Conservation (phyloP, 306 rosid genomes). For the Cicer judaicum region DNA sequence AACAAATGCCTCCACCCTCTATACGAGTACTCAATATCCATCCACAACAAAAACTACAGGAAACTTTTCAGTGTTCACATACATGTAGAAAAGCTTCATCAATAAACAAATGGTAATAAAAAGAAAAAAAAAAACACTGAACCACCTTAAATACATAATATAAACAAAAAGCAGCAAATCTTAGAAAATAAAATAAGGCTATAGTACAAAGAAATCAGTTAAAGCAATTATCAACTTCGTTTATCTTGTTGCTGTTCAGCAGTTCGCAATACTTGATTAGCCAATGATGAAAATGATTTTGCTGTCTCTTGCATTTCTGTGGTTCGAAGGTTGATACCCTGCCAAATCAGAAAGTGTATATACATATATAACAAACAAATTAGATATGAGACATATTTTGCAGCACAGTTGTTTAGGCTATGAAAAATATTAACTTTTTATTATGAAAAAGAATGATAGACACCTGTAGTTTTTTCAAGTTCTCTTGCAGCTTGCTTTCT, state of each 20-base stretch:
- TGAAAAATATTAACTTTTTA: neutral
- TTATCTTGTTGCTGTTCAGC: slow-evolving; percentile 75
- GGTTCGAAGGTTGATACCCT: slow-evolving; percentile 70
- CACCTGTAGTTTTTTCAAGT: slow-evolving; percentile 70
- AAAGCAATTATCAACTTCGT: slow-evolving; percentile 40
- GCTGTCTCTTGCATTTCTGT: slow-evolving; percentile 93
- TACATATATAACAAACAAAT: neutral
- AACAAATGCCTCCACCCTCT: neutral
- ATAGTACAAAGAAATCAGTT: neutral
- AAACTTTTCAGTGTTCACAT: neutral
- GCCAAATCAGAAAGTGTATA: slow-evolving; percentile 23
- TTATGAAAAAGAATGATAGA: slow-evolving; percentile 3
- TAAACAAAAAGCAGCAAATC: slow-evolving; percentile 3
- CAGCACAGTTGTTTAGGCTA: neutral
- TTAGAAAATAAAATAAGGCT: neutral
- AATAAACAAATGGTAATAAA: neutral
- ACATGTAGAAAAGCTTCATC: neutral
- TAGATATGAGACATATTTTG: neutral
- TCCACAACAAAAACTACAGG: neutral
- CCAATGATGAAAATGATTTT: slow-evolving; percentile 83
- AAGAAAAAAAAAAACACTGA: neutral
- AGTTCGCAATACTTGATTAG: slow-evolving; percentile 69
- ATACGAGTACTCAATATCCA: neutral
- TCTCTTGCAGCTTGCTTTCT: slow-evolving; percentile 78
- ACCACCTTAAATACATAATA: slow-evolving; percentile 13